Base-by-base conservation (phyloP, 495 filamentous ascomycete genomes). In the Penicillium cinerascens region DNA sequence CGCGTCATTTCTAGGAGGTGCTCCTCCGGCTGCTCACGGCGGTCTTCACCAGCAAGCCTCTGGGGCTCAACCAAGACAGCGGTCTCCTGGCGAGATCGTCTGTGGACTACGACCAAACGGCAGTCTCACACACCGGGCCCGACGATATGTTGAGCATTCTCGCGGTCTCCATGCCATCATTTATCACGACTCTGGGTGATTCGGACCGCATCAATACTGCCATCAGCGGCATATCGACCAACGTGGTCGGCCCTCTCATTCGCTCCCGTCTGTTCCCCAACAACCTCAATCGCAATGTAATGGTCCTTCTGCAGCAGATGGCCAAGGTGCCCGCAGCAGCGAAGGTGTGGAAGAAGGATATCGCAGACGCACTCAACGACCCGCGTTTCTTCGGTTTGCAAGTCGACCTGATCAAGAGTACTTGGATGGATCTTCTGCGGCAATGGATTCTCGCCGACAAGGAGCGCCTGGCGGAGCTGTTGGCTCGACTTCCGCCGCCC, bases 341-440 rank as follows among this genome's bases (percentile, higher is more conserved):
- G 47, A 97, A 95, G 58, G 72, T 82, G 5, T 97, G 93, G 93
- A 95, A 87, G 70, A 96, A 91, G 58, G 95, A 97, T 58, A 76
- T 96, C 10, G 78, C 81, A 0, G 95, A 97, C 62, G 92, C 90
- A 11, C 95, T 97, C 72, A 91, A 95, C 62, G 91, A 97, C 65
- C 60, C 86, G 11, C 82, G 84, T 55, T 92, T 97, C 72, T 95
- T 99, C 59, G 71, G 72, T 44, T 78, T 81, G 4, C 80, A 78
- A n/a, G 58, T 87, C 8, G 56, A 75, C 25, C 69, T 95, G 9
- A 80, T 92, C 16, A 80, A 87, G 56, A 71, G 70, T 26, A 81
- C 81, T 48, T 97, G 92, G 95, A 78, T 96, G 59, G 84, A 85
- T 2, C 76, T 99, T 15, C 66, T 97, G 18, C 84, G 82, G 39